Base-by-base conservation (phyloP, 352 stramenopile genomes). In the Discostella stelligera region DNA sequence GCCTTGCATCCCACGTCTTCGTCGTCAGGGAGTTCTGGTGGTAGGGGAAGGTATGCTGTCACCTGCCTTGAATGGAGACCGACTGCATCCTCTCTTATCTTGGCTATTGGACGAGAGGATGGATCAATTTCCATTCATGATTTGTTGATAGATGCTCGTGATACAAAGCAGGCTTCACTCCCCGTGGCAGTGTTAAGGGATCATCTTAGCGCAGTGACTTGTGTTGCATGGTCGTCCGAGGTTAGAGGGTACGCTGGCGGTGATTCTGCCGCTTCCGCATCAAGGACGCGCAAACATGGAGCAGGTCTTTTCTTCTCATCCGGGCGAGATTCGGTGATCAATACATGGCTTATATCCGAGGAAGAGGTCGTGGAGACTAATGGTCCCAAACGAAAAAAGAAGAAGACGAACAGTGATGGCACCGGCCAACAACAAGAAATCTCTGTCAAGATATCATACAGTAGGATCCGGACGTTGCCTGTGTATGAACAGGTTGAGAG, bases 401-500 rank as follows among this genome's bases (percentile, higher is more conserved):
- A 83, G 50, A 86, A 75, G 58, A 69, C 64, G 68, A 75, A 14
- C 79, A 80, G 39, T 80, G 79, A 63, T 11, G 53, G 80, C 8
- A 39, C 63, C 70, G 41, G n/a, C 14, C 27, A 67, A 71, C 30
- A 69, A 69, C 14, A 18, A 30, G 11, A 54, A 67, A 16, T 63
- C 32, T 30, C 27, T 13, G 52, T 78, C 32, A 90, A 77, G 84
- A 95, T 68, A 82, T 89, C 54, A 66, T 98, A 78, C 86, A 49
- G 70, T 52, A 65, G 88, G 18, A 85, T 94, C 49, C 95, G 97
- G 79, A 98, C 96, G 0, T 89, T 98, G 37, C 88, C 97, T 9
- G 91, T 97, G 3, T 97, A 98, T 71, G 96, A 98, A 82, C 85
- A 95, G 49, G 85, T 98, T n/a, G 95, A 98, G 84, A 95, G 94